Conservation (phyloP, 495 filamentous ascomycete genomes). For the Aspergillus haitiensis region DNA sequence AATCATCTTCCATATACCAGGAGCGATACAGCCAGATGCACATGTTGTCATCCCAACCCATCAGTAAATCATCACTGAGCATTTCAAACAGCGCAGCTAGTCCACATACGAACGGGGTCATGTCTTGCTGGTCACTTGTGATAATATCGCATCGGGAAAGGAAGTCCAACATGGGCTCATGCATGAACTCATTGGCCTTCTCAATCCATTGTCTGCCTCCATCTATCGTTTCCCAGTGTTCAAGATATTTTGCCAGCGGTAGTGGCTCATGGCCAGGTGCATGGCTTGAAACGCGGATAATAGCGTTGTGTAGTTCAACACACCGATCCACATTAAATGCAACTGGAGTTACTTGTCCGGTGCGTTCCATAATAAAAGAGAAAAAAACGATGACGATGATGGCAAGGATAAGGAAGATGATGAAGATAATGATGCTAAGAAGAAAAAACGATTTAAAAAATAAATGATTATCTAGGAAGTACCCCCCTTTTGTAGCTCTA, state of each 20-base stretch:
- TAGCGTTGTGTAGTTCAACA: slow-evolving; percentile 3
- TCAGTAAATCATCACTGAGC: not conserved
- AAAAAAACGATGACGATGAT: not conserved
- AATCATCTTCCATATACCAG: not conserved
- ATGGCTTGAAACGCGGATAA: not conserved
- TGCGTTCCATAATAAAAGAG: not conserved
- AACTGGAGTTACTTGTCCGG: slow-evolving; percentile 2
- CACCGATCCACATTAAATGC: slow-evolving; percentile 4
- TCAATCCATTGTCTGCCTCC: not conserved
- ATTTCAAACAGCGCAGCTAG: not conserved
- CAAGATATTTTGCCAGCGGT: not conserved
- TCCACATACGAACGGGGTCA: not conserved
- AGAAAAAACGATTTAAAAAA: too few species aligned
- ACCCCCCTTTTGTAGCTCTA: too few species aligned
- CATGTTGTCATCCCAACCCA: not conserved
- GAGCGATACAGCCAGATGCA: not conserved
- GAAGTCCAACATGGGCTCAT: not conserved
- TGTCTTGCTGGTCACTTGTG: not conserved
- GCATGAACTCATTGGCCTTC: not conserved
- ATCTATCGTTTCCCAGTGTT: not conserved
- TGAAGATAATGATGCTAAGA: too few species aligned
- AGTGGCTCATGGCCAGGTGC: not conserved
- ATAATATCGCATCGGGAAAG: not conserved
- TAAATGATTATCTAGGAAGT: too few species aligned
- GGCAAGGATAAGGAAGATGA: too few species aligned